Evolutionary conservation across 2,329 filamentous ascomycete genomes (phyloP).

Genomic region (Diaporthe ampelina): DNA sequence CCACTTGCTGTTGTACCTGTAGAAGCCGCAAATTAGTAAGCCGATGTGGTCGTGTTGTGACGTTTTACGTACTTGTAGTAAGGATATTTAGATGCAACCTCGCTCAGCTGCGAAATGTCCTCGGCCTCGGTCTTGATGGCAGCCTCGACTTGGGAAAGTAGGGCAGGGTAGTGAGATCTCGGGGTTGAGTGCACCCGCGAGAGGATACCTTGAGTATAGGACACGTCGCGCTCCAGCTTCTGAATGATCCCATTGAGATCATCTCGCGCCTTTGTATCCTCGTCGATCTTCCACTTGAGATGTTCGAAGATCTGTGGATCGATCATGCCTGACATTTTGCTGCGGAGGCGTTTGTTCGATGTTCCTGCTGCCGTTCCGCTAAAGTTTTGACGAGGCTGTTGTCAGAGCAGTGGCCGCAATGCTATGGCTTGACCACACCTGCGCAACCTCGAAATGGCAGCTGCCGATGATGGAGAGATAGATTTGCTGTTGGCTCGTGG

Average conservation of each 20-base stretch:
- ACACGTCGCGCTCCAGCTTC: slow-evolving; percentile 85
- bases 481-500: background rate
- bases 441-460: no score
- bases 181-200: slow-evolving; percentile 93
- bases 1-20: slow-evolving; percentile 87
- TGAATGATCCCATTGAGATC: slow-evolving; percentile 86
- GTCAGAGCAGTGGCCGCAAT: background rate
- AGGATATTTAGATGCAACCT: slow-evolving; percentile 85
- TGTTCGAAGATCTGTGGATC: slow-evolving; percentile 88
- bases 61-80: slow-evolving; percentile 85
- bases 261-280: slow-evolving; percentile 86
- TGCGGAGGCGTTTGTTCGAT: background rate
- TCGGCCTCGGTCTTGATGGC: slow-evolving; percentile 79
- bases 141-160: slow-evolving; percentile 80
- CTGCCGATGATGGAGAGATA: background rate
- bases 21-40: slow-evolving; percentile 38
- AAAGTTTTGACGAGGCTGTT: background rate
- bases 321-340: slow-evolving; percentile 66
- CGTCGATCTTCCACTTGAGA: slow-evolving; percentile 90
- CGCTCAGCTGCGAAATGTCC: slow-evolving; percentile 77
- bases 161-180: slow-evolving; percentile 69
- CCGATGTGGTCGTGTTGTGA: background rate
- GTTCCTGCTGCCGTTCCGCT: background rate
- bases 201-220: slow-evolving; percentile 84
- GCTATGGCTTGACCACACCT: background rate